Evolutionary conservation across 2,329 filamentous ascomycete species (phyloP).

Genomic region (Aspergillus sp.): DNA sequence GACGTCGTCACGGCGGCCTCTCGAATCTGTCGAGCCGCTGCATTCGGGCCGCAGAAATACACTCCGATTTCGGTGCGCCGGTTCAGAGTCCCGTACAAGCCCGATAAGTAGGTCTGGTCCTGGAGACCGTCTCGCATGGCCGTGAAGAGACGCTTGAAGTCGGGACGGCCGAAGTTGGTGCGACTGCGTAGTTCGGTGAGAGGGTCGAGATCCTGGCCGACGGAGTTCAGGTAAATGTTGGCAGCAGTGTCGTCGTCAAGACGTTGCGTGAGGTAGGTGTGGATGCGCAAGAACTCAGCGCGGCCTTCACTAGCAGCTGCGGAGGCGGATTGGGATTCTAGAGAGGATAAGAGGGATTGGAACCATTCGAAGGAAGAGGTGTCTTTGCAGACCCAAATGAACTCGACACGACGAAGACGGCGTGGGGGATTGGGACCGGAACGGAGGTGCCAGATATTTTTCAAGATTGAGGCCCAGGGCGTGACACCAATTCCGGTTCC

Average conservation of each 20-base stretch:
- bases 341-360: conserved; percentile 84
- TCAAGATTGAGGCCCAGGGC: conserved; percentile 84
- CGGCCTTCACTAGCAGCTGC: conserved; percentile 57
- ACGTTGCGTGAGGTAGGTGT: conserved; percentile 94
- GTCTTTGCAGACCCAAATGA: conserved; percentile 98
- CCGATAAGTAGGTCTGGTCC: conserved; percentile 79
- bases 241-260: conserved; percentile 89
- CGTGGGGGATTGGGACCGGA: conserved; percentile 84
- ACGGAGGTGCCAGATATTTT: conserved; percentile 97
- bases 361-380: conserved; percentile 98
- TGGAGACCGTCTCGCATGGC: conserved; percentile 86
- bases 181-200: conserved; percentile 85
- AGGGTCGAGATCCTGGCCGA: conserved; percentile 83
- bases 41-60: conserved; percentile 93
- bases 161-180: conserved; percentile 92
- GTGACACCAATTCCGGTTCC: conserved; percentile 83
- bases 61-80: conserved; percentile 85
- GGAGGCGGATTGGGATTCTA: conserved; percentile 80
- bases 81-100: conserved; percentile 65
- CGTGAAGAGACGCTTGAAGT: conserved; percentile 77
- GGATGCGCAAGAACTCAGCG: conserved; percentile 88
- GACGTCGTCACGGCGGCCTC: conserved; percentile 73
- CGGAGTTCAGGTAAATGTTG: conserved; percentile 95
- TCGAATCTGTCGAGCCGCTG: conserved; percentile 77
- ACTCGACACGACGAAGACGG: conserved; percentile 90